These are phyloP conservation scores for Albizia julibrissin DNA, from an alignment of 306 rosid species.

Conservation along the genomic window DNA sequence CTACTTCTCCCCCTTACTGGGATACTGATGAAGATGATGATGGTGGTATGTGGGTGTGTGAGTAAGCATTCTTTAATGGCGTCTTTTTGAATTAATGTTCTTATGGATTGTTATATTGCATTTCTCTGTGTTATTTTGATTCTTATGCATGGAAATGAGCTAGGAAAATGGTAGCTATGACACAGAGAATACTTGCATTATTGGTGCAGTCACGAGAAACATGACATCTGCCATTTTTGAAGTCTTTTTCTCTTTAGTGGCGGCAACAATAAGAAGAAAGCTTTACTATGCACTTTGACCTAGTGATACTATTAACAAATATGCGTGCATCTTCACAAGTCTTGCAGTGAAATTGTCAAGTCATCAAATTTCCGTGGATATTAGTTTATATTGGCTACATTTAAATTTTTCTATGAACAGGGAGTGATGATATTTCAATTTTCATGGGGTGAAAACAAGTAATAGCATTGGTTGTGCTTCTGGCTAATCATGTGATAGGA, in stretches of 20 bases:
- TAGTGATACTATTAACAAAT: constrained; percentile 13
- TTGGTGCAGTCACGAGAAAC: neutral
- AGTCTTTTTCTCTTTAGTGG: neutral
- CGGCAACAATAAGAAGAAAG: constrained; percentile 7
- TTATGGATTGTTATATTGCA: constrained; percentile 1
- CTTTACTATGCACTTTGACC: neutral
- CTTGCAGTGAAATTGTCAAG: neutral
- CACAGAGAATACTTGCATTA: constrained; percentile 12
- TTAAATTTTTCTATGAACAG: neutral
- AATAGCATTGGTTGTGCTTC: neutral
- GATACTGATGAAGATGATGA: constrained; percentile 89
- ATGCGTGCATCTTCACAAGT: constrained; percentile 4
- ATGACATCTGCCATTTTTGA: neutral
- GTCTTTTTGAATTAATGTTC: neutral
- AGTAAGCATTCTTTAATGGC: neutral
- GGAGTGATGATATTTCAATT: constrained; percentile 4
- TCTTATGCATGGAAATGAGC: neutral
- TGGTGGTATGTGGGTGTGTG: constrained; percentile 47
- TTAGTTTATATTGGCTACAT: constrained; percentile 15
- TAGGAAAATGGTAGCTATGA: constrained; percentile 2
- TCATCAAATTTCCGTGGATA: constrained; percentile 2
- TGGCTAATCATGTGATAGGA: neutral
- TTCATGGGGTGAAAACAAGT: constrained; percentile 1
- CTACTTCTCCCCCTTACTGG: constrained; percentile 97
- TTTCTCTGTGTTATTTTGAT: constrained; percentile 4